Evolutionary conservation across 2,329 filamentous ascomycete species (phyloP).

Genomic region (Catunica adiposa): DNA sequence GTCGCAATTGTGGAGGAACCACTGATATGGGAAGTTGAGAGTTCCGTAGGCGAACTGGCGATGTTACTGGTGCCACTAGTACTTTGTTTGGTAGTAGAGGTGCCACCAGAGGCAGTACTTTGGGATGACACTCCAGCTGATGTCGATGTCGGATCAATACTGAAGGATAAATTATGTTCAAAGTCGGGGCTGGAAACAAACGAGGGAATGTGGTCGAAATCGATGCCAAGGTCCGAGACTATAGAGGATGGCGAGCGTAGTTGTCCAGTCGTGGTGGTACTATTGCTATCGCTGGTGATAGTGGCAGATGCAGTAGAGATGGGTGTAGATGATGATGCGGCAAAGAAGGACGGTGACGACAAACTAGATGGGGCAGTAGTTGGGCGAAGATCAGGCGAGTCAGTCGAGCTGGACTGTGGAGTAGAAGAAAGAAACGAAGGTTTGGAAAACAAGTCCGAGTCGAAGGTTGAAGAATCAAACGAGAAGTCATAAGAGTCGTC

Average conservation of each 20-base stretch:
- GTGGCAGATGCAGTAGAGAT: conserved; percentile 11
- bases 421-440: conserved; percentile 5
- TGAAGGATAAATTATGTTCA: conserved; percentile 27
- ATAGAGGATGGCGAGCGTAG: not conserved
- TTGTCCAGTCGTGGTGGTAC: not conserved
- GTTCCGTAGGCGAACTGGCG: conserved; percentile 1
- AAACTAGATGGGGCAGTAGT: conserved; percentile 2
- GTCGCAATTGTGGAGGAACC: not conserved
- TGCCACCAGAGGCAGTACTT: not conserved
- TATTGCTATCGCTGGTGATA: not conserved
- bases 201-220: conserved; percentile 31
- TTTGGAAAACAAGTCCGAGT: conserved; percentile 9
- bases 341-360: conserved; percentile 1
- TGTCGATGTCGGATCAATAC: conserved; percentile 18
- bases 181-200: conserved; percentile 35
- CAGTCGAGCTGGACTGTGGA: conserved; percentile 4
- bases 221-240: conserved; percentile 9
- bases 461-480: conserved; percentile 12
- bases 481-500: conserved; percentile 10
- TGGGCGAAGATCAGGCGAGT: not conserved
- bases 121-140: not conserved
- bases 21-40: not conserved
- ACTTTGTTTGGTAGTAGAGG: conserved; percentile 2
- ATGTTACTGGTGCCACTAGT: not conserved
- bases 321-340: not conserved